These are phyloP conservation scores for Candida sphagnicola DNA, from an alignment of 805 yeast genomes.

Conservation along the genomic window DNA sequence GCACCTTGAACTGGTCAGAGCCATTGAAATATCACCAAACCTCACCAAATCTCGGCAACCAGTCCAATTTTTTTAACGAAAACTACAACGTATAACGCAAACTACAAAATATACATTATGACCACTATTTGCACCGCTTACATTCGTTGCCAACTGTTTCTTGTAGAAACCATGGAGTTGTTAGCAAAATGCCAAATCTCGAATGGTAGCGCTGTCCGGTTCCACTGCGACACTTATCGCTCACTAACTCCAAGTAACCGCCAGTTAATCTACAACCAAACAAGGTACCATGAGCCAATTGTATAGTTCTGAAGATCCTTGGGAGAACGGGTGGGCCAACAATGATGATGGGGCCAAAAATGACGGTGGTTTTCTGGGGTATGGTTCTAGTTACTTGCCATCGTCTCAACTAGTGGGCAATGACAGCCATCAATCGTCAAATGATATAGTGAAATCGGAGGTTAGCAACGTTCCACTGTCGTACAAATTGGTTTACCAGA, in stretches of 20 bases:
- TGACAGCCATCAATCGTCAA: slow-evolving; percentile 4
- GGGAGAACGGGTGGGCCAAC: slow-evolving; percentile 38
- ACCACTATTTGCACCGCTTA: too few species aligned
- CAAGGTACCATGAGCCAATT: slow-evolving; percentile 4
- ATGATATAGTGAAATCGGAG: slow-evolving; percentile 8
- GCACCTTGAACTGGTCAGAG: too few species aligned
- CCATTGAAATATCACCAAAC: background rate
- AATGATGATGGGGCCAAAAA: slow-evolving; percentile 7
- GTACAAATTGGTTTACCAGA: slow-evolving; percentile 18
- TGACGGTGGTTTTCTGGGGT: slow-evolving; percentile 3
- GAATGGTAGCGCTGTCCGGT: background rate
- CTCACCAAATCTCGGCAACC: background rate
- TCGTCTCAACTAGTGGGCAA: slow-evolving; percentile 21
- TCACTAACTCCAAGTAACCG: too few species aligned
- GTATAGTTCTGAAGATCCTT: slow-evolving; percentile 25
- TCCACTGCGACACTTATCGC: too few species aligned
- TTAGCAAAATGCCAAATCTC: too few species aligned
- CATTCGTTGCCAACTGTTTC: too few species aligned
- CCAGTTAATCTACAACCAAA: too few species aligned
- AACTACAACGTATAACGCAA: too few species aligned
- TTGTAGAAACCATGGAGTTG: too few species aligned
- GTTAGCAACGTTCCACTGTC: slow-evolving; percentile 26
- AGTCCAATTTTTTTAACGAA: too few species aligned
- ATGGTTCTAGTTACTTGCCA: slow-evolving; percentile 16
- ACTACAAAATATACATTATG: too few species aligned